Base-by-base conservation (phyloP, 345 rosid species). In the Eucalyptus grandis region DNA sequence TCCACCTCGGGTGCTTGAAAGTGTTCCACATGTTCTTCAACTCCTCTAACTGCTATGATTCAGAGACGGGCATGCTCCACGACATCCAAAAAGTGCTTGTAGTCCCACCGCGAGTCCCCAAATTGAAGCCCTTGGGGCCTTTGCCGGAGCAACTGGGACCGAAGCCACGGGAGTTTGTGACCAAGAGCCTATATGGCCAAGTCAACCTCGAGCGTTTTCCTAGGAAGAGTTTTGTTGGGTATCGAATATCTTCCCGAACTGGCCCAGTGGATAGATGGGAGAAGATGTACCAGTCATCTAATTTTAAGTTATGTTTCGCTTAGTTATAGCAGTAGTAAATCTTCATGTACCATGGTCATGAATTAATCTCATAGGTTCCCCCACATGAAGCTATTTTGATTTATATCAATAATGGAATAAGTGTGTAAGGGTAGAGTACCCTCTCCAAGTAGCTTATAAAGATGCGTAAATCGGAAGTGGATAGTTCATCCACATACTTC, bases 11-110 rank as follows among this genome's bases (percentile, higher is more conserved):
- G 4, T 92, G 92, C 83, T 67, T 90, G 72, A 92, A 94, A 91
- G 92, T 90, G 34, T 95, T 92, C 87, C 89, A 90, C 46, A 94
- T 95, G 95, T 95, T 95, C 89, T 94, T 89, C 86, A 87, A 92
- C 91, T 91, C 95, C 51, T 90, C 90, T 81, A 95, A 94, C 85
- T 90, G 91, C 54, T 95, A 65, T 43, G 95, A 94, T 88, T 93
- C 97, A 6, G 72, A 90, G 43, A 90, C 89, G 2, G 94, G 90
- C 31, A 54, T 94, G 92, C 87, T 94, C 65, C 89, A 89, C 19
- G 98, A 96, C 90, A 94, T 96, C 88, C 91, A 92, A 47, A 93
- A 94, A 50, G 96, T 96, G 22, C 91, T 96, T 34, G 91, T 93
- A 62, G 86, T 90, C 72, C 96, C 98, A 27, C 86, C 92, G 24